phyloP scores from a whole-genome alignment of 306 rosid species.

The Dalbergia oliveri region DNA sequence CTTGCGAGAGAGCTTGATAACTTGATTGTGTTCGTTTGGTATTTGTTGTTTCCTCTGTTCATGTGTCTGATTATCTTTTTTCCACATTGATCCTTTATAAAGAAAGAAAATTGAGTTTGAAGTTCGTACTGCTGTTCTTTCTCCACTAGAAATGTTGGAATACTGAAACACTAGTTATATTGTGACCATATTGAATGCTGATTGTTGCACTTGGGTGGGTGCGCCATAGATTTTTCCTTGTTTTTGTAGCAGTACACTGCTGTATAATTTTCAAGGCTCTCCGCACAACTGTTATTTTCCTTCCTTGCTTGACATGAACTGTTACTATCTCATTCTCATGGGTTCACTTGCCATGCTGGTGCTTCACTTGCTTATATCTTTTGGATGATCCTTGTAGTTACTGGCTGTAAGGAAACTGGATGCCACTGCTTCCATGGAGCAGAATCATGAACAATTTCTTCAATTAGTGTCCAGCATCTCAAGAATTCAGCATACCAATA shows the following conservation, averaged over 20 bases:
- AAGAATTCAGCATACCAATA: conserved; percentile 64
- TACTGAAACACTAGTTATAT: too few relatives aligned
- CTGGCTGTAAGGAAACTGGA: conserved; percentile 86
- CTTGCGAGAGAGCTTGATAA: too few relatives aligned
- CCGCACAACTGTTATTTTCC: not conserved
- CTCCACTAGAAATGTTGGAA: too few relatives aligned
- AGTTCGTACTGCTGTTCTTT: too few relatives aligned
- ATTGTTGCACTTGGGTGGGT: not conserved
- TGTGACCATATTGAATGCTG: too few relatives aligned
- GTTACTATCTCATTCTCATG: not conserved
- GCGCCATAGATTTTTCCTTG: not conserved
- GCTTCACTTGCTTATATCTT: conserved; percentile 31
- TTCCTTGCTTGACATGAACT: conserved; percentile 26
- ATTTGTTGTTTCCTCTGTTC: not conserved
- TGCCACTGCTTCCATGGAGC: conserved; percentile 55
- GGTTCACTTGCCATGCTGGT: conserved; percentile 3
- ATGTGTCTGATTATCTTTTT: not conserved
- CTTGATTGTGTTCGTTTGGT: not conserved
- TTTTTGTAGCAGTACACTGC: conserved; percentile 23
- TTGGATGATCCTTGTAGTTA: conserved; percentile 54
- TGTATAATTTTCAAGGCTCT: conserved; percentile 9
- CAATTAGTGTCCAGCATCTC: conserved; percentile 69
- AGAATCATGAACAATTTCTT: conserved; percentile 68
- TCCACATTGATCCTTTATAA: too few relatives aligned
- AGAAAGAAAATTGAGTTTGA: too few relatives aligned